Evolutionary conservation across 306 rosid genomes (phyloP), one percentile per base, ranked within the genome.

Genomic region (Delonix regia): DNA sequence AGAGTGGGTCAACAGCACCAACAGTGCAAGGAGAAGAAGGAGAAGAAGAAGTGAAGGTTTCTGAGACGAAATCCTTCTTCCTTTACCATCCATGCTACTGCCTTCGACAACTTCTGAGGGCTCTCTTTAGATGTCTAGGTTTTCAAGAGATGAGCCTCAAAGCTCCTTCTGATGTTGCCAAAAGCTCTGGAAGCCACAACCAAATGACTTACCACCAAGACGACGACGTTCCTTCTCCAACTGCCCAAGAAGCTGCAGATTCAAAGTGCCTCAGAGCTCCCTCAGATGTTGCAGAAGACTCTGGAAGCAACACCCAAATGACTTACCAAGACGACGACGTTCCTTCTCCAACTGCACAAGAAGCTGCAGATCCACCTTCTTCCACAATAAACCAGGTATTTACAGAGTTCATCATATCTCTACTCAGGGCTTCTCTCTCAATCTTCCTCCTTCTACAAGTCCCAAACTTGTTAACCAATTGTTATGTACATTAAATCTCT

Each of bases 71-170:
- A 55, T 7, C 14, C 61, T 71, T 22, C 38, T 68, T 60, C 65
- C 59, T 71, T 47, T 4, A 41, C 71, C 74, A 47, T 56, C 84
- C 84, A 16, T 34, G 80, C 41, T 9, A 27, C 68, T 77, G 78
- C 41, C 82, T 88, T 49, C 48, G 62, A 71, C 42, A 76, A 69
- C 75, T 78, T 21, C 19, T 85, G 2, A 67, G 24, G 51, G 60
- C 78, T 63, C 11, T 88, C 53, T 30, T 81, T 4, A 81, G 41
- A 55, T 88, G 89, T 68, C 71, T 88, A 15, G 87, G 91, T 42
- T 21, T 81, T 65, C 24, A 19, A 34, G 73, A 4, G 71, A 42
- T 25, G 10, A 51, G 41, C n/a, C n/a, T n/a, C n/a, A n/a, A n/a
- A n/a, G 6, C 42, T 19, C 45, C 15, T 22, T 5, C 53, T 47